These are phyloP conservation scores for Taphrina populina DNA, from an alignment of 1,139 yeast genomes.

Conservation along the genomic window DNA sequence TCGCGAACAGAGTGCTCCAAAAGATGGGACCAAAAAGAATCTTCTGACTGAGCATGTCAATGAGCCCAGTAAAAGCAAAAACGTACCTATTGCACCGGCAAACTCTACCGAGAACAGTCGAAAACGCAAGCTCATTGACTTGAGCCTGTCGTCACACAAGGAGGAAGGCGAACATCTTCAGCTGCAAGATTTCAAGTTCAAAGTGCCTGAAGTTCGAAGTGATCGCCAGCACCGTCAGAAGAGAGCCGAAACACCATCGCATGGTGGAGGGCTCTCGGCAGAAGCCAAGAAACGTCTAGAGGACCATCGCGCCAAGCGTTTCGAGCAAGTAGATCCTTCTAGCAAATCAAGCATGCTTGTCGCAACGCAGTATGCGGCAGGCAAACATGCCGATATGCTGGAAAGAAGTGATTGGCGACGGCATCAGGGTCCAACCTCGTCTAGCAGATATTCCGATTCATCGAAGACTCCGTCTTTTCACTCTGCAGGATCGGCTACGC, in stretches of 20 bases:
- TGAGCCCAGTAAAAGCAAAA: no score
- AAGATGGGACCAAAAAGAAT: background rate
- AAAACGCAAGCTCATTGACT: constrained; percentile 19
- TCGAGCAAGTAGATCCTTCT: constrained; percentile 4
- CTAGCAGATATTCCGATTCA: background rate
- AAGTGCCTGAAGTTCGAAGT: constrained; percentile 9
- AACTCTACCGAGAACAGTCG: background rate
- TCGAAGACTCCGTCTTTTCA: background rate
- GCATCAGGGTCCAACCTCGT: background rate
- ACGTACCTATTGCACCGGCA: no score
- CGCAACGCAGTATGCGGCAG: constrained; percentile 3
- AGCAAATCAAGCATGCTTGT: background rate
- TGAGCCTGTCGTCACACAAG: background rate
- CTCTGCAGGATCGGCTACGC: background rate
- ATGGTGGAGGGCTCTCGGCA: constrained; percentile 38
- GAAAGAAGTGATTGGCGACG: constrained; percentile 8
- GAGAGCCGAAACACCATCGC: constrained; percentile 39
- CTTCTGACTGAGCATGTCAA: background rate
- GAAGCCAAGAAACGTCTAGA: constrained; percentile 38
- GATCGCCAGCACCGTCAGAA: constrained; percentile 33
- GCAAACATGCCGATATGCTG: background rate
- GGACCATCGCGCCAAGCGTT: constrained; percentile 28
- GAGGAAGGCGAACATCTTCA: constrained; percentile 8
- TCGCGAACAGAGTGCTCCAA: background rate
- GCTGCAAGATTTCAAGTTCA: constrained; percentile 21